phyloP scores from a whole-genome alignment of 148 eudicot species.

The Agrostemma githago region DNA sequence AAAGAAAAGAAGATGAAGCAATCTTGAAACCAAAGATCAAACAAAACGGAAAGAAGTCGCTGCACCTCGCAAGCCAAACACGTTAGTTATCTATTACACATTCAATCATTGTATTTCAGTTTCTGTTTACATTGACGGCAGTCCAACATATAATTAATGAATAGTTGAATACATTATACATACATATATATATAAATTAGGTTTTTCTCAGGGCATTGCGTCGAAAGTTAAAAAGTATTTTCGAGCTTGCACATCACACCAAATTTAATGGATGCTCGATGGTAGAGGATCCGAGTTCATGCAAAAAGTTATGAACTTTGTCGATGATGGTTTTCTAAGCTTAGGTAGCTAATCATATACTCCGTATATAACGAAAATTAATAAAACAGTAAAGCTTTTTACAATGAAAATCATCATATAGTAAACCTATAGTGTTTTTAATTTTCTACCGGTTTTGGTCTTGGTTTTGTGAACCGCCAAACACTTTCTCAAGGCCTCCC shows the following conservation, averaged over 20 bases:
- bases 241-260: not conserved
- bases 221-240: not conserved
- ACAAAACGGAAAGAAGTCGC: not conserved
- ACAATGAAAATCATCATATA: not conserved
- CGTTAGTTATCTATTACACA: not conserved
- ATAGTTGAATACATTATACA: not conserved
- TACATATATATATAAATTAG: not conserved
- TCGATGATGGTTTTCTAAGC: no score
- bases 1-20: not conserved
- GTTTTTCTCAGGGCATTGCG: not conserved
- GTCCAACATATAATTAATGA: not conserved
- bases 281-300: no score
- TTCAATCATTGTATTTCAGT: conserved; percentile 7
- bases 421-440: not conserved
- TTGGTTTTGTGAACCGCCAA: conserved; percentile 11
- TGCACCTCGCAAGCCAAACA: conserved; percentile 2
- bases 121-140: conserved; percentile 1
- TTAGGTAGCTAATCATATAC: not conserved
- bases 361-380: no score
- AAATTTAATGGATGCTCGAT: no score
- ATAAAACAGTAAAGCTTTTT: not conserved
- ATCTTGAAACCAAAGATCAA: conserved; percentile 9
- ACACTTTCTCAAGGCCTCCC: conserved; percentile 22
- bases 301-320: no score
- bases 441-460: conserved; percentile 12